Conservation (phyloP, 2,329 filamentous ascomycete species). For the Ophiostoma sp. region DNA sequence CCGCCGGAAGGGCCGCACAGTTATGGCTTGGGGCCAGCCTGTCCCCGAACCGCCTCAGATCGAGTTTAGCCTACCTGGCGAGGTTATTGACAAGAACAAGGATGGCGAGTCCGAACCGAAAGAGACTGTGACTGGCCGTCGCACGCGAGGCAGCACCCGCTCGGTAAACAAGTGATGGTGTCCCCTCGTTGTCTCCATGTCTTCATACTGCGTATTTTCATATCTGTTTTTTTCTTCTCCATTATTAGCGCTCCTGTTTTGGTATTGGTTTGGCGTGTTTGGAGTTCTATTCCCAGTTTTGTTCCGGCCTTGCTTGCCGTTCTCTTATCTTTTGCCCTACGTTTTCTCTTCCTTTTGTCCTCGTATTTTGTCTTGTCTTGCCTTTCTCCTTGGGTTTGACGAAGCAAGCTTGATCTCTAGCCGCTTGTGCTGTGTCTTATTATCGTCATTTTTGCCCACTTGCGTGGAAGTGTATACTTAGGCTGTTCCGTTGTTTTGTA, state of each 20-base stretch:
- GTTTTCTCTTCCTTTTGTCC: not conserved
- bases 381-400: not conserved
- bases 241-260: not conserved
- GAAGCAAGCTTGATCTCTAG: not conserved
- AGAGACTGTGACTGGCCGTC: not conserved
- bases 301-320: not conserved
- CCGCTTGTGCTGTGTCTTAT: not conserved
- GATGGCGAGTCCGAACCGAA: not conserved
- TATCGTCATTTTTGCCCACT: not conserved
- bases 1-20: conserved; percentile 62
- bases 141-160: not conserved
- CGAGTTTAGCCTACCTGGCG: conserved; percentile 71
- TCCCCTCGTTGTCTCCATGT: not conserved
- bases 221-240: not conserved
- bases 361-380: not conserved
- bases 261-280: not conserved
- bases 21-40: conserved; percentile 74
- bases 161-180: not conserved
- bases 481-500: not conserved
- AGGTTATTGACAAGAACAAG: conserved; percentile 44
- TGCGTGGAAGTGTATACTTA: conserved; percentile 6
- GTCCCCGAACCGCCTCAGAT: conserved; percentile 65
- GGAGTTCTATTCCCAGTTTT: not conserved
- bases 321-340: not conserved
- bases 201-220: not conserved